These are phyloP conservation scores for Syzygium malaccense DNA, from an alignment of 441 rosid species.

Conservation along the genomic window DNA sequence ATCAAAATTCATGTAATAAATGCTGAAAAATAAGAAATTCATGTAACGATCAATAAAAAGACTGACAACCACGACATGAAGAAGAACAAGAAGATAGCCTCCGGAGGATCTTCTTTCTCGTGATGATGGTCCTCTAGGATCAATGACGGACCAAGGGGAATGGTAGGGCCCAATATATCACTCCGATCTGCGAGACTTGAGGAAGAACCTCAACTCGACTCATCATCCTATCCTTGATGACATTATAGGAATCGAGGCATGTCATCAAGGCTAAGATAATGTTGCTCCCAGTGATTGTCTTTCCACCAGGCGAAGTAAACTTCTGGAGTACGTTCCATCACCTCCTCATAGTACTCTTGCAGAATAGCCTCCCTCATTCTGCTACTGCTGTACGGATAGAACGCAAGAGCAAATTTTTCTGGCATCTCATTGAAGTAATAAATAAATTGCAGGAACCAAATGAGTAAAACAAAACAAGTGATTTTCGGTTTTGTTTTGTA, in stretches of 20 bases:
- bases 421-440: too few species aligned
- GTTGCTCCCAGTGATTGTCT: fast-evolving
- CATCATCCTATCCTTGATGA: background rate
- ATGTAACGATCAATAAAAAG: fast-evolving
- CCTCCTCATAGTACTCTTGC: background rate
- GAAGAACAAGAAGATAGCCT: background rate
- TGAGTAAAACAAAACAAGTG: too few species aligned
- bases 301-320: fast-evolving
- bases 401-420: too few species aligned
- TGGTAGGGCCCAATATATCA: too few species aligned
- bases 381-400: too few species aligned
- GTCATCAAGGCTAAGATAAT: background rate
- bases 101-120: background rate
- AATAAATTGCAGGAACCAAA: too few species aligned
- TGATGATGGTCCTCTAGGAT: background rate
- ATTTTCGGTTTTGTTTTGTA: too few species aligned
- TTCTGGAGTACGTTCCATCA: background rate
- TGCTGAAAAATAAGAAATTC: background rate
- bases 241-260: fast-evolving
- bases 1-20: background rate
- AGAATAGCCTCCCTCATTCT: background rate
- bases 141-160: too few species aligned
- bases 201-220: background rate
- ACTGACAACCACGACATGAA: background rate
- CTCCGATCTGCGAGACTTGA: background rate